phyloP scores from a whole-genome alignment of 495 filamentous ascomycete genomes.

The Penicillium cosmopolitanum region DNA sequence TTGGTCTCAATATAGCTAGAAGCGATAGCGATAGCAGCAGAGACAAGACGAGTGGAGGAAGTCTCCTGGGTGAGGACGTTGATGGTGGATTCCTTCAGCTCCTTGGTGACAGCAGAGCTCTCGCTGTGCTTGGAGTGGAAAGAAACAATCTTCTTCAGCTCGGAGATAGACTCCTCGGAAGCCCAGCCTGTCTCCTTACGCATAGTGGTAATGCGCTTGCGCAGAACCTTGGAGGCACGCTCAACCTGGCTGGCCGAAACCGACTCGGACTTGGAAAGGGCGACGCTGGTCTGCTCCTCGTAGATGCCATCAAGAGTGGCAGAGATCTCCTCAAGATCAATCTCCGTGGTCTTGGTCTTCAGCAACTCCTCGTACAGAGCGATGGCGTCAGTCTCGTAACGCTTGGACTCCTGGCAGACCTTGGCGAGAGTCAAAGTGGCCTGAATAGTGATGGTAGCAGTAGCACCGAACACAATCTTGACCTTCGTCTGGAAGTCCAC shows the following conservation, averaged over 20 bases:
- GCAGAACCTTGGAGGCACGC: conserved; percentile 30
- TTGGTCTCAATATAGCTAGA: conserved; percentile 36
- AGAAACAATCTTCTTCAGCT: conserved; percentile 37
- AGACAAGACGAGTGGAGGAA: conserved; percentile 30
- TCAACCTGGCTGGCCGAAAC: conserved; percentile 32
- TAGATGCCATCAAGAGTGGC: conserved; percentile 41
- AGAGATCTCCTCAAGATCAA: conserved; percentile 38
- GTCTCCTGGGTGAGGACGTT: conserved; percentile 36
- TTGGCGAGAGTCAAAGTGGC: conserved; percentile 40
- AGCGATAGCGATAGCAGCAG: conserved; percentile 38
- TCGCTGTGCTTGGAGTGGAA: conserved; percentile 37
- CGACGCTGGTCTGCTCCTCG: conserved; percentile 37
- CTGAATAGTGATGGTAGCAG: conserved; percentile 40
- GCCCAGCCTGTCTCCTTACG: conserved; percentile 41
- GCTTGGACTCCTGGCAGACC: conserved; percentile 41
- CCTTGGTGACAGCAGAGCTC: conserved; percentile 19
- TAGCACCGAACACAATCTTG: conserved; percentile 35
- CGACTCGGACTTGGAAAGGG: conserved; percentile 22
- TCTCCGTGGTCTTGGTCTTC: conserved; percentile 29
- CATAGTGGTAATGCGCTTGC: conserved; percentile 31
- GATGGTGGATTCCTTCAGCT: conserved; percentile 39
- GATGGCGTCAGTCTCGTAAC: conserved; percentile 38
- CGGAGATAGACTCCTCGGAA: conserved; percentile 38
- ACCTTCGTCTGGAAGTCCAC: conserved; percentile 38
- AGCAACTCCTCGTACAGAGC: conserved; percentile 38